Conservation (phyloP, 805 yeast genomes). For the Tetrapisispora nanseiensis region DNA sequence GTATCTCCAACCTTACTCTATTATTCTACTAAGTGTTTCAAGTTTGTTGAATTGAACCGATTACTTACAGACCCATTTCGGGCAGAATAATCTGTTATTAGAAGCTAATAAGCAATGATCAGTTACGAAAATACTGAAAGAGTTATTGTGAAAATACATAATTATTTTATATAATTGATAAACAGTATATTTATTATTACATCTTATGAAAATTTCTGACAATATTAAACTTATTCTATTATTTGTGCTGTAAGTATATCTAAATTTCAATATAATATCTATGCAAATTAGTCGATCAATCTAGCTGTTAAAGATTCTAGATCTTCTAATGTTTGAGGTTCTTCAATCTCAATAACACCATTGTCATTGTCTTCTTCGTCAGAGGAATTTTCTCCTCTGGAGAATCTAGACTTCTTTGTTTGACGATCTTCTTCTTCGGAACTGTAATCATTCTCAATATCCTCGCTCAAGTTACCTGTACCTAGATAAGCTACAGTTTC, state of each 20-base stretch:
- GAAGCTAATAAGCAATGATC: too few relatives aligned
- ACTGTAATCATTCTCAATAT: conserved; percentile 30
- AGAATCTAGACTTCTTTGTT: conserved; percentile 21
- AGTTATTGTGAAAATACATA: too few relatives aligned
- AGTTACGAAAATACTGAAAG: too few relatives aligned
- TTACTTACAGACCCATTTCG: too few relatives aligned
- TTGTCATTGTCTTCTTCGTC: conserved; percentile 19
- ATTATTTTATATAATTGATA: too few relatives aligned
- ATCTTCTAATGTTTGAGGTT: conserved; percentile 87
- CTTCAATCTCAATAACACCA: conserved; percentile 62
- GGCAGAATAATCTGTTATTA: too few relatives aligned
- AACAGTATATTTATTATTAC: too few relatives aligned
- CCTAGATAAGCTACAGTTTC: conserved; percentile 26
- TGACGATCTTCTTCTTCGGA: conserved; percentile 20
- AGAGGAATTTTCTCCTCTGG: not conserved
- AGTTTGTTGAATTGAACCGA: too few relatives aligned
- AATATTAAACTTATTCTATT: too few relatives aligned
- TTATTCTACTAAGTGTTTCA: too few relatives aligned
- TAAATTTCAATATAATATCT: not conserved
- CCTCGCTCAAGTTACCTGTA: conserved; percentile 31
- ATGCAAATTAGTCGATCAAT: conserved; percentile 21
- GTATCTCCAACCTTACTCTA: too few relatives aligned
- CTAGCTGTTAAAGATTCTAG: conserved; percentile 75
- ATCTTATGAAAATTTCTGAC: too few relatives aligned
- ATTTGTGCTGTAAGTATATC: not conserved